Evolutionary conservation across 2,329 filamentous ascomycete genomes (phyloP).

Genomic region (Alternaria brassicae): DNA sequence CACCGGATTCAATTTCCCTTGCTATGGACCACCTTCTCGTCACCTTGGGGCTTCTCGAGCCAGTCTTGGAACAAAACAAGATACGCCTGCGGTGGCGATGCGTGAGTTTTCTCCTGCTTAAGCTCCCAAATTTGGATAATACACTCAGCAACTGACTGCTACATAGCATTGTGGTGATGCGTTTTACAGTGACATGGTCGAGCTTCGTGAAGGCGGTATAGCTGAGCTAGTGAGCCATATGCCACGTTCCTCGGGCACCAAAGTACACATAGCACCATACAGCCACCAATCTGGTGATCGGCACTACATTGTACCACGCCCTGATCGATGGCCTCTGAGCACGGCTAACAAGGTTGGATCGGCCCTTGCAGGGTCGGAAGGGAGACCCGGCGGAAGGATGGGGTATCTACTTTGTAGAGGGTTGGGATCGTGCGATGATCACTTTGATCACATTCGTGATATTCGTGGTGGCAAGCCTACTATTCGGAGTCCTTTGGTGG

Average conservation of each 20-base stretch:
- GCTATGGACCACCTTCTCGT: constrained; percentile 3
- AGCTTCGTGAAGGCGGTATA: constrained; percentile 20
- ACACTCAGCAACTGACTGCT: too few species aligned
- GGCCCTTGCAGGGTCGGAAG: constrained; percentile 15
- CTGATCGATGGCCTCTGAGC: constrained; percentile 10
- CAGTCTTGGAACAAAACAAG: constrained; percentile 1
- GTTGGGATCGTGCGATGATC: constrained; percentile 28
- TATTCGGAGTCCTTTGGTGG: constrained; percentile 34
- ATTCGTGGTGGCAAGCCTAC: constrained; percentile 26
- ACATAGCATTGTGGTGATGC: constrained; percentile 22
- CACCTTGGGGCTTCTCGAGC: constrained; percentile 11
- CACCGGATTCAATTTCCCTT: not conserved
- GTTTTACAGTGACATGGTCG: constrained; percentile 23
- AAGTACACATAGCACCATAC: constrained; percentile 4
- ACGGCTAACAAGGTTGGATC: not conserved
- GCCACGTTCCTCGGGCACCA: constrained; percentile 11
- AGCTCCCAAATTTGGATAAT: too few species aligned
- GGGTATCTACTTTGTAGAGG: constrained; percentile 38
- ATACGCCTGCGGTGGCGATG: constrained; percentile 29
- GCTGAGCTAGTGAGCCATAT: constrained; percentile 11
- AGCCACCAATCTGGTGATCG: constrained; percentile 3
- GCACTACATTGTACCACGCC: constrained; percentile 9
- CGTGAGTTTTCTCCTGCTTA: constrained; percentile 18
- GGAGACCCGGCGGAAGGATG: constrained; percentile 36
- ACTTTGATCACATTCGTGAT: constrained; percentile 13